Evolutionary conservation across 108 stramenopile genomes (phyloP).

Genomic region (Craspedostauros australis): DNA sequence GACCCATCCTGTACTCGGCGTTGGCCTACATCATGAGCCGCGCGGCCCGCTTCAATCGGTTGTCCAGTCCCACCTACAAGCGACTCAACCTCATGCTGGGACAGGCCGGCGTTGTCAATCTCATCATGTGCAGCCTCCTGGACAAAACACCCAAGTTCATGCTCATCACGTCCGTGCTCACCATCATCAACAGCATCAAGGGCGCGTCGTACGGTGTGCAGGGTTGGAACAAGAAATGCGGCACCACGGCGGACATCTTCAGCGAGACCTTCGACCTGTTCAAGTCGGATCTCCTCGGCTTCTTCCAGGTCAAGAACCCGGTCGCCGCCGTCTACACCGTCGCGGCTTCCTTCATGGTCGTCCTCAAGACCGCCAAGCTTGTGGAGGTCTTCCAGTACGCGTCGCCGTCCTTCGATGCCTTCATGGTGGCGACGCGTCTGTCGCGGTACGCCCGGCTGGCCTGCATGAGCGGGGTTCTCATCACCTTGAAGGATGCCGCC

Average conservation of each 20-base stretch:
- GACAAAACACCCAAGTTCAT: neutral
- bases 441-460: slow-evolving; percentile 35
- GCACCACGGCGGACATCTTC: neutral
- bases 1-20: slow-evolving; percentile 25
- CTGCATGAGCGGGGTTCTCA: slow-evolving; percentile 36
- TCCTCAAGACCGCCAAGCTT: slow-evolving; percentile 24
- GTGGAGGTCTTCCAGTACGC: slow-evolving; percentile 20
- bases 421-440: slow-evolving; percentile 7
- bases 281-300: slow-evolving; percentile 4
- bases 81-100: slow-evolving; percentile 39
- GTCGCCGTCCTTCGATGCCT: neutral
- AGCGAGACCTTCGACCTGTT: slow-evolving; percentile 16
- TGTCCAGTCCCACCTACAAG: slow-evolving; percentile 69
- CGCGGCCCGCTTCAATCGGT: slow-evolving; percentile 42
- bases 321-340: slow-evolving; percentile 22
- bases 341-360: slow-evolving; percentile 22
- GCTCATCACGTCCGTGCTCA: slow-evolving; percentile 7
- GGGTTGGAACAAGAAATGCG: slow-evolving; percentile 34
- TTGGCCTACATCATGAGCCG: slow-evolving; percentile 36
- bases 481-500: slow-evolving; percentile 60
- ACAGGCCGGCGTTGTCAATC: slow-evolving; percentile 15
- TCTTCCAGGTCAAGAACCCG: slow-evolving; percentile 11
- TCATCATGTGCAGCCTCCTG: neutral
- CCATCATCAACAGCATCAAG: slow-evolving; percentile 21
- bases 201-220: slow-evolving; percentile 45